These are phyloP conservation scores for Globisporangium viniferum DNA, from an alignment of 352 stramenopile species.

Conservation along the genomic window DNA sequence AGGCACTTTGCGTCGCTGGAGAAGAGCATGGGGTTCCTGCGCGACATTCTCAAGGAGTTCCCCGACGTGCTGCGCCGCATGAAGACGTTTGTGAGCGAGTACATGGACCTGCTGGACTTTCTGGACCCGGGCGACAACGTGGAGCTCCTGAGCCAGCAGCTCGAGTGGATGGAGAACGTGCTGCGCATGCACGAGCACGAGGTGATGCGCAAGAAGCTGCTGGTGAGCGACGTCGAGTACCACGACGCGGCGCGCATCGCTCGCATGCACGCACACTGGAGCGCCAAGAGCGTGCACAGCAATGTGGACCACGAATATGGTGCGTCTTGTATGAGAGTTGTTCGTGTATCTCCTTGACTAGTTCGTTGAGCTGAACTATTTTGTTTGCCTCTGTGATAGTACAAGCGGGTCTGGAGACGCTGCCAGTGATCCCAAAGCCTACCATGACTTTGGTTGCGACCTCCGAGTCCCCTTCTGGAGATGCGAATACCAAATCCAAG, in stretches of 20 bases:
- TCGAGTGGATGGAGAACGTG: constrained; percentile 80
- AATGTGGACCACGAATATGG: constrained; percentile 53
- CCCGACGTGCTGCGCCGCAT: constrained; percentile 42
- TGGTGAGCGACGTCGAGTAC: constrained; percentile 57
- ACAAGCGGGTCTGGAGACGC: constrained; percentile 36
- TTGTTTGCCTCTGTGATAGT: constrained; percentile 20
- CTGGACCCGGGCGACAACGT: constrained; percentile 14
- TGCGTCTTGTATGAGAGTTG: constrained; percentile 19
- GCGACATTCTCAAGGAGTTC: constrained; percentile 48
- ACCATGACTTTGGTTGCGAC: background rate
- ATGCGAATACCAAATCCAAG: constrained; percentile 10
- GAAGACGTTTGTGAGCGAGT: constrained; percentile 33
- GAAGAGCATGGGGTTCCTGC: constrained; percentile 56
- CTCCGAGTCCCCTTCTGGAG: background rate
- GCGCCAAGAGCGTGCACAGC: constrained; percentile 26
- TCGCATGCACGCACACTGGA: constrained; percentile 43
- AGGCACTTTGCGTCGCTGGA: constrained; percentile 72
- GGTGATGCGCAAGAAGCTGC: constrained; percentile 45
- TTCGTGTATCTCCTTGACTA: background rate
- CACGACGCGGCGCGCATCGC: constrained; percentile 35
- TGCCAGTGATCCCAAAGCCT: constrained; percentile 21
- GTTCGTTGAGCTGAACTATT: background rate
- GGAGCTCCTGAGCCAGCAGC: constrained; percentile 20
- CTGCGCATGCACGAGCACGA: constrained; percentile 66
- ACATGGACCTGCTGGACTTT: constrained; percentile 28